Conservation (phyloP, 495 filamentous ascomycete genomes). For the Lentithecium fluviatile region DNA sequence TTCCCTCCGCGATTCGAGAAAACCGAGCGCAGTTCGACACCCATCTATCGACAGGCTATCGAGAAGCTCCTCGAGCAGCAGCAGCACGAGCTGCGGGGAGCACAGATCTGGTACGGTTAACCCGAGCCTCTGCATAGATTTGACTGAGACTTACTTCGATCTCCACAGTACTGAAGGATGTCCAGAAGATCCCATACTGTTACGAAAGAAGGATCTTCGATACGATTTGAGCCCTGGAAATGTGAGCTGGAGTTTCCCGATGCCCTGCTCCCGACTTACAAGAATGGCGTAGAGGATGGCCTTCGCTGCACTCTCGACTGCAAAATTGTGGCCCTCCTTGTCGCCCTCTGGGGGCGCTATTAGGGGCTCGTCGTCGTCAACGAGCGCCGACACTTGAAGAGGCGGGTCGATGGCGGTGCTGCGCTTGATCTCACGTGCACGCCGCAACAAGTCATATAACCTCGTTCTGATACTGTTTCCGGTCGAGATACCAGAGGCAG, state of each 20-base stretch:
- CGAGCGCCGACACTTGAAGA: slow-evolving; percentile 62
- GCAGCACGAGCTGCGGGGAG: slow-evolving; percentile 79
- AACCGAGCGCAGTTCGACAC: slow-evolving; percentile 88
- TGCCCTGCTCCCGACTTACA: slow-evolving; percentile 50
- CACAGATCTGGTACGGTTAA: slow-evolving; percentile 62
- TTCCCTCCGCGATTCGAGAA: slow-evolving; percentile 87
- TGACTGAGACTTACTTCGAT: slow-evolving; percentile 56
- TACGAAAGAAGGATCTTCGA: slow-evolving; percentile 71
- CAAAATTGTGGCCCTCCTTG: slow-evolving; percentile 56
- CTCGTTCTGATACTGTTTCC: slow-evolving; percentile 21
- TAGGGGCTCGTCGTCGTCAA: slow-evolving; percentile 44
- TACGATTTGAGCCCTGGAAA: slow-evolving; percentile 43
- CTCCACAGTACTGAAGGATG: slow-evolving; percentile 79
- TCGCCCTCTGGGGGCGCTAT: slow-evolving; percentile 36
- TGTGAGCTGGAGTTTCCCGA: background rate
- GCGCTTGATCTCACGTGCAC: slow-evolving; percentile 64
- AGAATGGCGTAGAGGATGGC: slow-evolving; percentile 73
- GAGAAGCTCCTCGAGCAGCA: slow-evolving; percentile 89
- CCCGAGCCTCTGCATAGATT: background rate
- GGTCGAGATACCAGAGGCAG: background rate
- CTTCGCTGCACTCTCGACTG: slow-evolving; percentile 75
- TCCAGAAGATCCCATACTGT: slow-evolving; percentile 92
- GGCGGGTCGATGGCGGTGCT: slow-evolving; percentile 72
- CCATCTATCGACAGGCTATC: slow-evolving; percentile 93
- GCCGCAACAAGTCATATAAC: slow-evolving; percentile 55